Base-by-base conservation (phyloP, 208 protist species). In the Leishmania martiniquensis region DNA sequence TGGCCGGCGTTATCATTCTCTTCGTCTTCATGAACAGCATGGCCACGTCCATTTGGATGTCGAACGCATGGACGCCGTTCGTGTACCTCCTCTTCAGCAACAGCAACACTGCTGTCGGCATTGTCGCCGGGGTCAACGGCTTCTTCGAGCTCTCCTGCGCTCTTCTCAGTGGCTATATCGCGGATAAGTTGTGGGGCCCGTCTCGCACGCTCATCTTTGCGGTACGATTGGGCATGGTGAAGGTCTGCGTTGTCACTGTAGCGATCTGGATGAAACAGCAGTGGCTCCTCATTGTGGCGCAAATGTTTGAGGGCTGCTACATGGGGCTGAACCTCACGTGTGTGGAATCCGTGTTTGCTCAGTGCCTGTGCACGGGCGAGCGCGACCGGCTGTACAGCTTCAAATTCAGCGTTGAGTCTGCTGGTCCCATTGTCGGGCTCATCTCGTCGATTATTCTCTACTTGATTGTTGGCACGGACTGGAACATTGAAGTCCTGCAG, bases 21-120 rank as follows among this genome's bases (percentile, higher is more conserved):
- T 94, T 86, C 67, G 87, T 90, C 32, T 94, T 94, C 75, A 82
- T 86, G 29, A 94, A 94, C 79, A 94, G 88, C 57, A 83, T 94
- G 32, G 86, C 90, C 22, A 86, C 83, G 13, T 94, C 90, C 51
- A 87, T 94, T 52, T 94, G 90, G 89, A 91, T 91, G 86, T 90
- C 84, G 72, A 91, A 91, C 79, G 86, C 87, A 25, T 94, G 90
- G 89, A 83, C 88, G 34, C 90, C 90, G 29, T 92, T 89, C 49
- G 85, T 94, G 34, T 94, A 84, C 71, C 71, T 82, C 15, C 44
- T 84, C 51, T 92, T 92, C 75, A 80, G 83, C 57, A 65, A 78
- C 39, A 91, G 88, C 69, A 94, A 94, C 80, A 17, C 86, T n/a
- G 77, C 84, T 25, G 90, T 94, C 68, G 90, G 90, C 39, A 73